Evolutionary conservation across 495 filamentous ascomycete species (phyloP), one percentile per base, ranked within the genome.

Genomic region (Pseudomonodictys pantanalensis): DNA sequence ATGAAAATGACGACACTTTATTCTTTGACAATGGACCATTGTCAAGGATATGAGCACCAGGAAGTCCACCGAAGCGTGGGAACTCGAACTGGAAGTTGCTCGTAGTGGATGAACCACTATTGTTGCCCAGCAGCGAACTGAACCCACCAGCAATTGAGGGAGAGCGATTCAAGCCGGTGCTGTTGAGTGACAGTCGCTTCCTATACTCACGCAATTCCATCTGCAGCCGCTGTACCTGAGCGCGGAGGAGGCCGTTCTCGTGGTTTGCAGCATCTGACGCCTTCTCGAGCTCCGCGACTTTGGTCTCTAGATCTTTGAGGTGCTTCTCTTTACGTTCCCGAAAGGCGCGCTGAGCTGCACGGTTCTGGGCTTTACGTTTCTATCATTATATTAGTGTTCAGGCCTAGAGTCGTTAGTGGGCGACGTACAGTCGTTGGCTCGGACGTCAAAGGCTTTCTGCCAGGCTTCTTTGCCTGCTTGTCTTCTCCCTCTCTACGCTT

Each of bases 281-380:
- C 74, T 92, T 92, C 70, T 95, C 87, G n/a, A 99, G 76, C 66
- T 96, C 91, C 18, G 88, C 80, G 20, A 97, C 93, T 71, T 97
- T 97, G 46, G 85, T 89, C 72, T 99, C 93, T 24, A 99, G 78
- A 68, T 99, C 95, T 70, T 92, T 95, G 41, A 99, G 70, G 68
- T 99, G 93, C 74, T 90, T 95, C 75, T 99, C 93, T 76, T 99
- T 99, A 45, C 93, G 89, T 71, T 99, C 93, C 23, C 93, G 83
- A 82, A 99, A 99, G 6, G 93, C 93, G 39, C 93, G 83, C 75
- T 99, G 93, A 25, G 93, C 93, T 1, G 95, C 93, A 56, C 93
- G 87, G 65, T 99, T 99, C 70, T 99, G 93, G 10, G 95, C 93
- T 76, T 99, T 99, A 63, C 93, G 89, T 78, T 99, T 99, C 92